Conservation (phyloP, 2,329 filamentous ascomycete species). For the Claviceps digitariae region DNA sequence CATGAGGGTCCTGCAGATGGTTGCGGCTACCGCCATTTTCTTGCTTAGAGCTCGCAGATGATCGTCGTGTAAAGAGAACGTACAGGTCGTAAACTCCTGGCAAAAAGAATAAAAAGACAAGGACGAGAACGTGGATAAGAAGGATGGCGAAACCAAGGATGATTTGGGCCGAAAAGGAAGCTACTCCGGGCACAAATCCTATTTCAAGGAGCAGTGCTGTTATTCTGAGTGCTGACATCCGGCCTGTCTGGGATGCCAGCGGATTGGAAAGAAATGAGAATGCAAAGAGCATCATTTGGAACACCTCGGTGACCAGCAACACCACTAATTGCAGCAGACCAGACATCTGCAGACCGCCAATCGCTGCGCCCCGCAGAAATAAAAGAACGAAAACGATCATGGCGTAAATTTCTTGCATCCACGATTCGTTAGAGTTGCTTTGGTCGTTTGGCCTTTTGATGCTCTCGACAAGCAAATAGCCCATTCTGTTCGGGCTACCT, state of each 20-base stretch:
- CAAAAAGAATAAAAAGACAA: constrained; percentile 48
- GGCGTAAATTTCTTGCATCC: constrained; percentile 48
- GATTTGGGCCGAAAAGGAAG: background rate
- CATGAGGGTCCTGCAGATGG: no score
- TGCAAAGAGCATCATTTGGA: constrained; percentile 30
- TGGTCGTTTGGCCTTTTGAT: constrained; percentile 60
- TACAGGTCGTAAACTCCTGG: constrained; percentile 21
- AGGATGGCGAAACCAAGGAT: background rate
- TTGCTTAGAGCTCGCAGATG: background rate
- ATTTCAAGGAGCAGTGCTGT: background rate
- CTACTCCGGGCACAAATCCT: background rate
- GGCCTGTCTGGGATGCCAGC: background rate
- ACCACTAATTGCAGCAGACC: constrained; percentile 52
- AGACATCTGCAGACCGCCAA: constrained; percentile 47
- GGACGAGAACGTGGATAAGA: constrained; percentile 28
- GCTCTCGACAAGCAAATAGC: constrained; percentile 25
- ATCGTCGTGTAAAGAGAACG: background rate
- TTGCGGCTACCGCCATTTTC: background rate
- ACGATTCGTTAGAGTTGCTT: constrained; percentile 23
- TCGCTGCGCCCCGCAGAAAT: constrained; percentile 50
- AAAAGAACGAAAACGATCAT: constrained; percentile 50
- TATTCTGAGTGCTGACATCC: background rate
- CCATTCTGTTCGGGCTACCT: constrained; percentile 14
- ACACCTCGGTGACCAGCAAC: constrained; percentile 54
- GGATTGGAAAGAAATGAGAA: constrained; percentile 26